Base-by-base conservation (phyloP, 2,329 filamentous ascomycete species). In the Penicillium brevicompactum region DNA sequence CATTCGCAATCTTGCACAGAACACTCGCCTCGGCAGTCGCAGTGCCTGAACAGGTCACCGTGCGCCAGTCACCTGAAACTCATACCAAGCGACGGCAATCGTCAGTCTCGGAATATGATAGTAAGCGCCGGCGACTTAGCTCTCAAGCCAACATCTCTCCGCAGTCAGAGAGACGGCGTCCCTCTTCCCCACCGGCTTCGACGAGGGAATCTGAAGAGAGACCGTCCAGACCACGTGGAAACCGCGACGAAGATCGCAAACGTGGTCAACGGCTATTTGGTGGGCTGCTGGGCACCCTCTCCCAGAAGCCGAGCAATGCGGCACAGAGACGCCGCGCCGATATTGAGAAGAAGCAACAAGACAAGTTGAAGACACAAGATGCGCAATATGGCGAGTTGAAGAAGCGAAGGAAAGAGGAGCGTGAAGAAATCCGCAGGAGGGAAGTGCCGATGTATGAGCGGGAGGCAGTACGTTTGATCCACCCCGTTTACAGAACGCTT, bases 231-330 rank as follows among this genome's bases (percentile, higher is more conserved):
- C 59, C 27, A 8, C 47, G 65, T 56, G 78, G 71, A 53, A 75
- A 81, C 49, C 76, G 80, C 27, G 78, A 86, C 54, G 89, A 95
- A 67, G 93, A 97, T 70, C 91, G 87, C 73, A 91, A 90, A 70
- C 88, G 93, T 37, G 90, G 90, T 21, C 88, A 90, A 73, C 84
- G 93, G 50, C 80, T 97, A 57, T 97, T 97, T 70, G 92, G 93
- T 58, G 90, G 88, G 34, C 77, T 95, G 53, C 79, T 94, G 56
- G 90, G 83, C 71, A 91, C 89, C 37, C 81, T 96, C 57, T 91
- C 88, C 73, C 89, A 93, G 75, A 87, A 83, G 66, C 82, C 82
- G 69, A 83, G 80, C 70, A 77, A 81, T 77, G 62, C 84, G 80
- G 78, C 86, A 59, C 78, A 88, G 75, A 88, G 84, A 74, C 86